phyloP scores from a whole-genome alignment of 2,329 filamentous ascomycete genomes.

The Nemania sp. region DNA sequence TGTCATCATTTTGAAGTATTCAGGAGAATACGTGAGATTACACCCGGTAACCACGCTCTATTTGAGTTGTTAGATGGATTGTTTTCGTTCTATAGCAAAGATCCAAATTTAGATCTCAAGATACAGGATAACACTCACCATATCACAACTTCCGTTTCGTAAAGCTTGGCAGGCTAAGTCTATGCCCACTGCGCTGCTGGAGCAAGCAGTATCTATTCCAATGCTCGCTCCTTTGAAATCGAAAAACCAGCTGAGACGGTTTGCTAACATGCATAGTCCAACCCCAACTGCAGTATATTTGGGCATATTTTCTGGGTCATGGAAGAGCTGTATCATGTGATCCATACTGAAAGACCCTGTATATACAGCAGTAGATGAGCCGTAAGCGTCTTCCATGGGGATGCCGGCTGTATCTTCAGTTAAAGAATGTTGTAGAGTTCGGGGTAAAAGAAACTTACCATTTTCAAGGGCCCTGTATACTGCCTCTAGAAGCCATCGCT shows the following conservation, averaged over 20 bases:
- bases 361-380: slow-evolving; percentile 20
- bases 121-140: too few species aligned
- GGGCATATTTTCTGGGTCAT: slow-evolving; percentile 26
- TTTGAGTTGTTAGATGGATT: too few species aligned
- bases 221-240: slow-evolving; percentile 15
- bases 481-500: too few species aligned
- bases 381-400: neutral
- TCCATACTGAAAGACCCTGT: slow-evolving; percentile 37
- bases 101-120: too few species aligned
- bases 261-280: slow-evolving; percentile 21
- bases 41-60: too few species aligned
- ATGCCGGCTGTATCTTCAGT: too few species aligned
- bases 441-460: too few species aligned
- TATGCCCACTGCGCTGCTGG: slow-evolving; percentile 27
- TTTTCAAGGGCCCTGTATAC: too few species aligned
- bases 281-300: slow-evolving; percentile 22
- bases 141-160: neutral
- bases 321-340: slow-evolving; percentile 15
- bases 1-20: too few species aligned
- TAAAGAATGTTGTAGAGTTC: too few species aligned
- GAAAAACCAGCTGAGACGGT: slow-evolving; percentile 36
- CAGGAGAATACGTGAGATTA: too few species aligned
- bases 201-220: slow-evolving; percentile 36
- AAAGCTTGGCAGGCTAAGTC: slow-evolving; percentile 34
- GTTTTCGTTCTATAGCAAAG: too few species aligned